Base-by-base conservation (phyloP, 108 stramenopile species). In the Pelagomonas calceolata region DNA sequence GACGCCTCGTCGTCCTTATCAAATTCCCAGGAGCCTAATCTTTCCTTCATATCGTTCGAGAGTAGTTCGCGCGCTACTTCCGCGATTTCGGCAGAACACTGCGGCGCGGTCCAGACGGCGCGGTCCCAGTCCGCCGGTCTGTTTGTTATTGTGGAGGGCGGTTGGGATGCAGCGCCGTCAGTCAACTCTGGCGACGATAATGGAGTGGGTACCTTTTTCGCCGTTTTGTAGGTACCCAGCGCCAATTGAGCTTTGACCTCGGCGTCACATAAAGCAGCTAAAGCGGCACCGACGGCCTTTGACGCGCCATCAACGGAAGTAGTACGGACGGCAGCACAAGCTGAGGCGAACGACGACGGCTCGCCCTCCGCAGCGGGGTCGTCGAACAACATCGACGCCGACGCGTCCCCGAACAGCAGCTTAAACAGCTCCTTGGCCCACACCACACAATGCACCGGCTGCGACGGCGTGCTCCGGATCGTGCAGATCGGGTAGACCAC, bases 401-500 rank as follows among this genome's bases (percentile, higher is more conserved):
- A 82, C 10, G 79, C 76, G 44, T 72, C 71, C 12, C 87, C 91
- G 77, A 97, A 97, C 39, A 95, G 76, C 32, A 99, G 86, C 71
- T 94, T 95, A 83, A 92, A 98, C 37, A 96, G 78, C 82, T 99
- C 96, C 87, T 99, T 98, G 35, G 94, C 95, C 99, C 99, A 99
- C 4, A 98, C 97, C 71, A 99, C 93, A 76, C 95, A 96, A 79
- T 99, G 99, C 17, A 99, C 99, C 0, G 99, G 99, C 85, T 92
- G 90, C 71, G 82, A 85, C 1, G 99, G 99, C 29, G 99, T 99
- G 65, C 82, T 88, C 68, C 95, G 87, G 69, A 99, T 99, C 69
- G 99, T 99, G 84, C 99, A 99, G 73, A 99, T 98, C 29, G 99
- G 96, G 80, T 97, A 97, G 7, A 94, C 91, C 76, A 98, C 98